A percentile compares a stretch with the other conserved stretches of the same genome.
These are phyloP conservation scores for Apophysomyces elegans DNA, from an alignment of 371 early-diverging fungal species.

Conservation along the genomic window DNA sequence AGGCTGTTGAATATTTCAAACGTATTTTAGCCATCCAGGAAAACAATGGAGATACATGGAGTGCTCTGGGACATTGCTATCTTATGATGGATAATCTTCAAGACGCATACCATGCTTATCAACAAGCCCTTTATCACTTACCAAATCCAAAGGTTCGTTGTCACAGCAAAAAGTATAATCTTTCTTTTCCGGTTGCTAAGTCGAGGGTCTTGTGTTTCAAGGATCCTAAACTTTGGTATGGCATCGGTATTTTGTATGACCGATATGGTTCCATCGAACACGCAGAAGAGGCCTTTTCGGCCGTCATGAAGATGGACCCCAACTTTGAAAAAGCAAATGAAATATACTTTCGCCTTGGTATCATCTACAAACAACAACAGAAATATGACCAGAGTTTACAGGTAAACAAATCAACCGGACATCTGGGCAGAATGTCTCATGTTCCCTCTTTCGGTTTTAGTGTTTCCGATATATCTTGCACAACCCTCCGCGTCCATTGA, in stretches of 20 bases:
- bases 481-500: slow-evolving; percentile 94
- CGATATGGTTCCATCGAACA: slow-evolving; percentile 95
- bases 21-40: slow-evolving; percentile 80
- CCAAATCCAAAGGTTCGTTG: slow-evolving; percentile 79
- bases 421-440: background rate
- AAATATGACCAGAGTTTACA: slow-evolving; percentile 87
- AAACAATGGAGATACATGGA: slow-evolving; percentile 91
- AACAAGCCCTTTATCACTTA: slow-evolving; percentile 88
- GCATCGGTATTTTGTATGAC: slow-evolving; percentile 97
- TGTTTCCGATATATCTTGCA: slow-evolving; percentile 93
- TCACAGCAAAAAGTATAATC: no score
- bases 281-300: slow-evolving; percentile 96
- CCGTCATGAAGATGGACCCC: slow-evolving; percentile 88
- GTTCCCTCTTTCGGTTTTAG: slow-evolving; percentile 12
- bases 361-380: slow-evolving; percentile 96
- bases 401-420: slow-evolving; percentile 40
- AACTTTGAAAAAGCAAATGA: slow-evolving; percentile 96
- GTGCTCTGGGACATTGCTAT: slow-evolving; percentile 91
- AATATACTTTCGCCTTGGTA: slow-evolving; percentile 96
- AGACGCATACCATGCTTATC: slow-evolving; percentile 92
- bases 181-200: background rate
- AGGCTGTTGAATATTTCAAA: slow-evolving; percentile 92
- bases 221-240: slow-evolving; percentile 99
- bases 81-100: slow-evolving; percentile 94
- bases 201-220: slow-evolving; percentile 22